These are phyloP conservation scores for Keithomyces neogunnii DNA, from an alignment of 2,329 filamentous ascomycete species.

Conservation along the genomic window DNA sequence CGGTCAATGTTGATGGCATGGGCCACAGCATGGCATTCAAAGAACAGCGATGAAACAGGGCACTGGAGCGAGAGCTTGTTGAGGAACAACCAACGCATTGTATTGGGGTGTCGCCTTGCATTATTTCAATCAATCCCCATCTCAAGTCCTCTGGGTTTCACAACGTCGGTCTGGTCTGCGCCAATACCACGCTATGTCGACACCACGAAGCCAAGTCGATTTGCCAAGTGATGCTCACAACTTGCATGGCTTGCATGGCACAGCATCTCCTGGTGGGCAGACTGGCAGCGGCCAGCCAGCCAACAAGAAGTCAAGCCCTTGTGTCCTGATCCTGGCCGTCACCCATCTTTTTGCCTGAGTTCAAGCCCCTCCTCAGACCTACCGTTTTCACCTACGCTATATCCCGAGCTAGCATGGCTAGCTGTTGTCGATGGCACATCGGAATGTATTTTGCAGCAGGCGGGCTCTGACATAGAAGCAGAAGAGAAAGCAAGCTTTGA, in stretches of 20 bases:
- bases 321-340: not conserved
- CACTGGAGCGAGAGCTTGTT: too few species aligned
- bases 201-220: not conserved
- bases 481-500: too few species aligned
- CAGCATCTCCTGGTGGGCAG: not conserved
- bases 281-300: not conserved
- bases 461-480: not conserved
- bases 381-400: constrained; percentile 8
- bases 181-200: not conserved
- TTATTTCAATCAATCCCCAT: too few species aligned
- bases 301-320: not conserved
- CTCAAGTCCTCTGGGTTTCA: too few species aligned
- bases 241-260: not conserved
- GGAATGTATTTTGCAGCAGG: not conserved
- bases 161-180: too few species aligned
- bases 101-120: too few species aligned
- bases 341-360: too few species aligned
- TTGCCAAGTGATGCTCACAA: not conserved
- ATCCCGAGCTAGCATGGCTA: too few species aligned
- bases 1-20: too few species aligned
- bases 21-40: too few species aligned
- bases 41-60: too few species aligned
- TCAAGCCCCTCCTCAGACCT: not conserved
- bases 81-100: too few species aligned
- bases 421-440: not conserved